Evolutionary conservation across 257 asterid species (phyloP).

Genomic region (Mentha longifolia): DNA sequence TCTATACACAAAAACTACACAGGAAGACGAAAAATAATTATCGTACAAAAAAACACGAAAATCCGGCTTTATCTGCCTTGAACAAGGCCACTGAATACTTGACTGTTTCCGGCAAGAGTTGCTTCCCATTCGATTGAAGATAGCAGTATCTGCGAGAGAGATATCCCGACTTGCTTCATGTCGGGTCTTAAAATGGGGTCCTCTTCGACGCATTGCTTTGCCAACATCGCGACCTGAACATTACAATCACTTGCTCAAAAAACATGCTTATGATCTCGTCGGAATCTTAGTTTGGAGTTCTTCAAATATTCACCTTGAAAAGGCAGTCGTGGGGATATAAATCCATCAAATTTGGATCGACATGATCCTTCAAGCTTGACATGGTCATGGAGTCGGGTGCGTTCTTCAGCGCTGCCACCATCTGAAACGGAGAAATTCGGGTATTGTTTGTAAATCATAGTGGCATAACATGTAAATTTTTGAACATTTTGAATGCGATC

Average conservation of each 20-base stretch:
- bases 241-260: background rate
- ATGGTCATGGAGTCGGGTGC: constrained; percentile 81
- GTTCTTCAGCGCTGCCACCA: constrained; percentile 80
- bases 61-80: constrained; percentile 70
- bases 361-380: constrained; percentile 81
- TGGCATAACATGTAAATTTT: constrained; percentile 14
- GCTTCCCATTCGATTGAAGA: constrained; percentile 99
- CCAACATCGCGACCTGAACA: constrained; percentile 73
- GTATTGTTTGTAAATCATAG: constrained; percentile 10
- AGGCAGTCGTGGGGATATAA: constrained; percentile 93
- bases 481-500: background rate
- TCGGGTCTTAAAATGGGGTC: constrained; percentile 94
- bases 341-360: constrained; percentile 80
- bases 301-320: constrained; percentile 63
- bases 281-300: background rate
- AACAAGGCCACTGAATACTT: constrained; percentile 94
- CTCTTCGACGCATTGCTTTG: constrained; percentile 90
- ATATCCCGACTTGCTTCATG: constrained; percentile 90
- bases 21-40: background rate
- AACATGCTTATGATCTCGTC: background rate
- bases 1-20: constrained; percentile 39
- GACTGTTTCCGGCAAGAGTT: constrained; percentile 98
- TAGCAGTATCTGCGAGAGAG: constrained; percentile 85
- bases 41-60: background rate
- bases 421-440: constrained; percentile 48